Evolutionary conservation across 306 rosid species (phyloP).

Genomic region (Quercus variabilis): DNA sequence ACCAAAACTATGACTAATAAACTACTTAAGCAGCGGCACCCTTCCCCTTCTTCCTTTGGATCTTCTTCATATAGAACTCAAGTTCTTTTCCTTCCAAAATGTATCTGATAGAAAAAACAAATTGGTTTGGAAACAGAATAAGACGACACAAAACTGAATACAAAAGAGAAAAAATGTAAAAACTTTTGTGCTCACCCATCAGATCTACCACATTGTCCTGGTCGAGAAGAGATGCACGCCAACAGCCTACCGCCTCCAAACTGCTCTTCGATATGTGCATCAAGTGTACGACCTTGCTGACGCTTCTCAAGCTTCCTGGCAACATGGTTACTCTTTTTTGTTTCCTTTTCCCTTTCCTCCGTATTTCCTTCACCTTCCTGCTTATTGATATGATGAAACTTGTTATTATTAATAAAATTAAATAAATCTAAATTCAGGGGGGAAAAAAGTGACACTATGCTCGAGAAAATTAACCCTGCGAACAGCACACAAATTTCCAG

Average conservation of each 20-base stretch:
- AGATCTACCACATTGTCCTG: slow-evolving; percentile 47
- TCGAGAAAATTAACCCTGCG: neutral
- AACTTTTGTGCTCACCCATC: slow-evolving; percentile 30
- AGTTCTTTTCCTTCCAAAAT: slow-evolving; percentile 74
- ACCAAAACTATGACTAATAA: neutral
- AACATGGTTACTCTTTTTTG: slow-evolving; percentile 35
- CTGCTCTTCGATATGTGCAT: slow-evolving; percentile 39
- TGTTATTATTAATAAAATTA: neutral
- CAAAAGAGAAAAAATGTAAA: neutral
- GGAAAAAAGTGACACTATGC: neutral
- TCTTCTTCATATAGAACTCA: slow-evolving; percentile 69
- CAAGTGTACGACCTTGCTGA: slow-evolving; percentile 32
- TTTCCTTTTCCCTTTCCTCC: slow-evolving; percentile 37
- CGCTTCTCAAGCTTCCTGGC: slow-evolving; percentile 42
- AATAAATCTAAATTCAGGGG: neutral
- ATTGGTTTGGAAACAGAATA: neutral
- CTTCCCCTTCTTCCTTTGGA: slow-evolving; percentile 71
- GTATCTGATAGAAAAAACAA: slow-evolving; percentile 34
- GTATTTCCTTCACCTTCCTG: slow-evolving; percentile 37
- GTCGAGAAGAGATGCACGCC: slow-evolving; percentile 43
- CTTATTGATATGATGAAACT: neutral
- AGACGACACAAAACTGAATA: neutral
- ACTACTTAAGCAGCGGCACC: slow-evolving; percentile 41
- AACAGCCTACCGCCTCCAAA: slow-evolving; percentile 39
- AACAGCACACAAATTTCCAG: neutral